Evolutionary conservation across 345 rosid species (phyloP), one percentile per base, ranked within the genome.

Genomic region (Salix purpurea): DNA sequence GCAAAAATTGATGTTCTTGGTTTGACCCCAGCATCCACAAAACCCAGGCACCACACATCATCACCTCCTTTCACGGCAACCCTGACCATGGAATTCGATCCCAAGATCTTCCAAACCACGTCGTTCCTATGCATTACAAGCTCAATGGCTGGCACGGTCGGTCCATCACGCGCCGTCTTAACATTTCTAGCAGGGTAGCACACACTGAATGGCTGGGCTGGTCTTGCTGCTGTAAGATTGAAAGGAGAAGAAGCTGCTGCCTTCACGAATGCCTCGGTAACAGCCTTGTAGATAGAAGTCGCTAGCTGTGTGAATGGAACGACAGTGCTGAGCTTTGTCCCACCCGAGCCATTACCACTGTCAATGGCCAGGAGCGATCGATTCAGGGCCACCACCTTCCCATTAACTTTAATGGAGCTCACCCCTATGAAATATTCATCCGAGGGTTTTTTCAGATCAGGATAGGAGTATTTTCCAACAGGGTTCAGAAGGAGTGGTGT

Each of bases 1-100:
- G 16, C 18, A 44, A 44, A 44, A 2, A 74, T 36, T 37, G 82
- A 50, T 1, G 77, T 60, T 30, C n/a, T 69, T 50, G 58, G 50
- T 4, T 74, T 73, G 14, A 73, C 54, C 19, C 89, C 89, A 68
- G 86, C 86, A 42, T 84, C 81, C 23, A 81, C 69, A 70, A 87
- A 83, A 34, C 86, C 88, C 69, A 87, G 73, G 64, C 88, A 87
- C 78, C 74, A 74, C 71, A 81, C 77, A n/a, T 75, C 76, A 32
- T 23, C 9, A 2, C 58, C 75, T 3, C 61, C 67, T 11, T 76
- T 71, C 15, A 28, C 13, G 16, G 74, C 74, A 34, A 65, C 40
- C 61, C 81, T 60, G 62, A 81, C 88, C 79, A 87, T 60, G 4
- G 88, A 83, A 15, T 87, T 85, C 1, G 73, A 68, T 2, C 85